Conservation (phyloP, 352 stramenopile species). For the Hyaloperonospora brassicae region DNA sequence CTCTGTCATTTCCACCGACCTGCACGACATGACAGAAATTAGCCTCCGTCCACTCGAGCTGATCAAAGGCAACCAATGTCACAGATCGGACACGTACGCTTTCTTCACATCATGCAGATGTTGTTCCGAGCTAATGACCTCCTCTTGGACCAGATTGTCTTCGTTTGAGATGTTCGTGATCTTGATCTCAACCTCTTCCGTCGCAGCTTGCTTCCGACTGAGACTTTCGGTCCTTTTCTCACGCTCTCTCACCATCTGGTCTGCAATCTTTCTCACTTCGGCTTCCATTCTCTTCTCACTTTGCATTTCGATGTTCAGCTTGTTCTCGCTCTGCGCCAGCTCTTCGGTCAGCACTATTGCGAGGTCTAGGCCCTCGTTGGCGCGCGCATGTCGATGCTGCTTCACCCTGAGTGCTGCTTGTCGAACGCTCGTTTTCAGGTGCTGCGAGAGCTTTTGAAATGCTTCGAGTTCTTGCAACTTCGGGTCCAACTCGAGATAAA, state of each 20-base stretch:
- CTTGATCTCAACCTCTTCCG: slow-evolving; percentile 63
- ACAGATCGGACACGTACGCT: slow-evolving; percentile 32
- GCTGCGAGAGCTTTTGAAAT: slow-evolving; percentile 42
- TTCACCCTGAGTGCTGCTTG: slow-evolving; percentile 47
- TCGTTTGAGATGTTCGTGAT: slow-evolving; percentile 65
- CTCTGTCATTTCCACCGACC: slow-evolving; percentile 40
- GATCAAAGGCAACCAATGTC: background rate
- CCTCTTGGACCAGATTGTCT: slow-evolving; percentile 38
- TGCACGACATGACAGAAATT: slow-evolving; percentile 16
- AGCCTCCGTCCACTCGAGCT: background rate
- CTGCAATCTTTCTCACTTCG: slow-evolving; percentile 46
- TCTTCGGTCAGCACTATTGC: slow-evolving; percentile 44
- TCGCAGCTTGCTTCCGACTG: slow-evolving; percentile 37
- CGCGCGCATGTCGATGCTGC: slow-evolving; percentile 52
- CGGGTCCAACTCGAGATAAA: slow-evolving; percentile 58
- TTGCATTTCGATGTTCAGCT: slow-evolving; percentile 45
- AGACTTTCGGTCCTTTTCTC: slow-evolving; percentile 36
- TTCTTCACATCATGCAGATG: slow-evolving; percentile 44
- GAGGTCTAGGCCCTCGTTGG: slow-evolving; percentile 49
- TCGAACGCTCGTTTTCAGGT: slow-evolving; percentile 60
- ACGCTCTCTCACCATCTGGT: slow-evolving; percentile 46
- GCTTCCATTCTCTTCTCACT: slow-evolving; percentile 40
- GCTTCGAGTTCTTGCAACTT: slow-evolving; percentile 51
- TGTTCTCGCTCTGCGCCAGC: slow-evolving; percentile 45
- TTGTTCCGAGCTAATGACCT: slow-evolving; percentile 34